Evolutionary conservation across 2,329 filamentous ascomycete species (phyloP).

Genomic region (Ophiostoma sp.): DNA sequence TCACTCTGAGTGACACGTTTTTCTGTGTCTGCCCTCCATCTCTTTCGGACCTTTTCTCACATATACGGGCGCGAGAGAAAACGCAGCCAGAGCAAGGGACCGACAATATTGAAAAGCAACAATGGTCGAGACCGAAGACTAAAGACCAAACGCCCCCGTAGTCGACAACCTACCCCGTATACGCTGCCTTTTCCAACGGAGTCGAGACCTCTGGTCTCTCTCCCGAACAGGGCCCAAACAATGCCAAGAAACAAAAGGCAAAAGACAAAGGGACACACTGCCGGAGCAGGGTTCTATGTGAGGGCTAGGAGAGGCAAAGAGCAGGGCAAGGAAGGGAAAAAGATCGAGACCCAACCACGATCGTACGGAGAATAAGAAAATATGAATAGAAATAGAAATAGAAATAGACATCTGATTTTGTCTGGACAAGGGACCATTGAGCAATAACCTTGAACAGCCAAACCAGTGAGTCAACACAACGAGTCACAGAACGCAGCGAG

Average conservation of each 20-base stretch:
- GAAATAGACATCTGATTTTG: not conserved
- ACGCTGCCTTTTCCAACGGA: not conserved
- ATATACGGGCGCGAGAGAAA: not conserved
- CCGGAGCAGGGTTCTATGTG: not conserved
- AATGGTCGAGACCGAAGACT: not conserved
- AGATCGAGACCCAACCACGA: not conserved
- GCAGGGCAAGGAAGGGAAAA: not conserved
- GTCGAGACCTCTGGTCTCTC: not conserved
- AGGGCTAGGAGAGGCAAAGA: not conserved
- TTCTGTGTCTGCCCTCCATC: not conserved
- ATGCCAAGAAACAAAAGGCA: slow-evolving; percentile 21
- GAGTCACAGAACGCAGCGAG: not conserved
- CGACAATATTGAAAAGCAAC: not conserved
- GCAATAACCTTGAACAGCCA: not conserved
- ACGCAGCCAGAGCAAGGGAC: not conserved
- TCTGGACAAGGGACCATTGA: not conserved
- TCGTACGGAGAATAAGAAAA: slow-evolving; percentile 8
- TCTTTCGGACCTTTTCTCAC: slow-evolving; percentile 13
- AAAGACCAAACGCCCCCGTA: not conserved
- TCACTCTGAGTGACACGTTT: slow-evolving; percentile 9
- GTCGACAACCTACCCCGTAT: not conserved
- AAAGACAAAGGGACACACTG: not conserved
- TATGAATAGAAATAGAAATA: slow-evolving; percentile 1
- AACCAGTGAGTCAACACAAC: not conserved
- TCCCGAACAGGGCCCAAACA: slow-evolving; percentile 22